Percentiles rank a stretch among this genome's conserved stretches.
Conservation (phyloP, 768 basidiomycete species). For the Phlegmacium glaucopus region DNA sequence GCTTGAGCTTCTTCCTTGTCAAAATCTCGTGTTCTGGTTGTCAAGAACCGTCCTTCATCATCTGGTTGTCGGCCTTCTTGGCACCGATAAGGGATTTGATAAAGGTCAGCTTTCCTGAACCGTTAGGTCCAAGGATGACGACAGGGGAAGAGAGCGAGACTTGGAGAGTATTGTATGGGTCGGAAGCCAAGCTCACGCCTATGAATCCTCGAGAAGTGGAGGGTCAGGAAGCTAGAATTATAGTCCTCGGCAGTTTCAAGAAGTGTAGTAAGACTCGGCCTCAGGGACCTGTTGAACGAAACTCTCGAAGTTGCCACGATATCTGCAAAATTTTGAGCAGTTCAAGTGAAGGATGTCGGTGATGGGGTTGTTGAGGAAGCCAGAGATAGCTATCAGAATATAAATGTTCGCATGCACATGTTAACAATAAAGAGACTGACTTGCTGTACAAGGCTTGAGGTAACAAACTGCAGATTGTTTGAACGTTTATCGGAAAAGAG, state of each 20-base stretch:
- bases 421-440: constrained; percentile 38
- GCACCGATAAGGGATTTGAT: constrained; percentile 97
- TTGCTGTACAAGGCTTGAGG: constrained; percentile 90
- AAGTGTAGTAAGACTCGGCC: constrained; percentile 96
- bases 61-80: constrained; percentile 91
- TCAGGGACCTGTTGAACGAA: constrained; percentile 95
- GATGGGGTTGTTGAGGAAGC: constrained; percentile 97
- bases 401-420: constrained; percentile 7
- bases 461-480: constrained; percentile 87
- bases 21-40: constrained; percentile 94
- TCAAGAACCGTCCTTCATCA: constrained; percentile 97
- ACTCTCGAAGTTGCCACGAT: constrained; percentile 91
- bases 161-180: constrained; percentile 92
- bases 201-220: constrained; percentile 72
- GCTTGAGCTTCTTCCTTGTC: constrained; percentile 95
- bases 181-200: constrained; percentile 94
- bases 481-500: constrained; percentile 84
- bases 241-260: constrained; percentile 96
- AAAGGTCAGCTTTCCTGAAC: constrained; percentile 96
- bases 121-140: constrained; percentile 97
- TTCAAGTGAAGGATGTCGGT: constrained; percentile 97
- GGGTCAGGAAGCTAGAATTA: constrained; percentile 98
- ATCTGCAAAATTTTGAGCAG: constrained; percentile 96
- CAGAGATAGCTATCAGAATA: constrained; percentile 78
- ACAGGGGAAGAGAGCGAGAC: constrained; percentile 98